A percentile compares a stretch with the other conserved stretches of the same genome.
Conservation (phyloP, 106 monocot genomes). For the Agapanthus africanus region DNA sequence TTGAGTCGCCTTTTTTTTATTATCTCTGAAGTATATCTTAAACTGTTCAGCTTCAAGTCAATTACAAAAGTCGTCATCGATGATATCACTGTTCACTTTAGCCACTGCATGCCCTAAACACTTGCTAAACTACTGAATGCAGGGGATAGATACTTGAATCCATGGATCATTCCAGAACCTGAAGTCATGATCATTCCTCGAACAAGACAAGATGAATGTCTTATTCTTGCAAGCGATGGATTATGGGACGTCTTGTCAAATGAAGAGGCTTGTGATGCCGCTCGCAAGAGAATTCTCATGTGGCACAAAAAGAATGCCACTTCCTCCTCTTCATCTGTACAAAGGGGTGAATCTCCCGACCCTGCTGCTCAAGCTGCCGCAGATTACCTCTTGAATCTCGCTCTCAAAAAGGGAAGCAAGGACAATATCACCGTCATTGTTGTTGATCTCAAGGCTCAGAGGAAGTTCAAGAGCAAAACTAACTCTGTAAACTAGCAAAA, state of each 20-base stretch:
- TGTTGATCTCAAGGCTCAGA: slow-evolving; percentile 47
- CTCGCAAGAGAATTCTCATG: slow-evolving; percentile 43
- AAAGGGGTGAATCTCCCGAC: slow-evolving; percentile 18
- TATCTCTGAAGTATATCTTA: too few relatives aligned
- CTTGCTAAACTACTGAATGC: too few relatives aligned
- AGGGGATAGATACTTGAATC: slow-evolving; percentile 74
- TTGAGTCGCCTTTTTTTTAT: too few relatives aligned
- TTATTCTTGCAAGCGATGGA: slow-evolving; percentile 63
- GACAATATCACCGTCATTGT: slow-evolving; percentile 73
- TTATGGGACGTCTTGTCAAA: slow-evolving; percentile 58
- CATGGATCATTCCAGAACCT: slow-evolving; percentile 64
- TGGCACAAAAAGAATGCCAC: slow-evolving; percentile 62
- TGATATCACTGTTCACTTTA: too few relatives aligned
- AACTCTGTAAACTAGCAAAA: not conserved
- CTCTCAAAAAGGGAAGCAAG: slow-evolving; percentile 62
- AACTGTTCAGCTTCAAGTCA: too few relatives aligned
- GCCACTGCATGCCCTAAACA: too few relatives aligned
- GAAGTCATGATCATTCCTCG: slow-evolving; percentile 41
- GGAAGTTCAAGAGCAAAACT: slow-evolving; percentile 41
- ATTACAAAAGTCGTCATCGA: too few relatives aligned
- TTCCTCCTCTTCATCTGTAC: not conserved
- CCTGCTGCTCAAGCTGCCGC: slow-evolving; percentile 62
- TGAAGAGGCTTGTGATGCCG: slow-evolving; percentile 50
- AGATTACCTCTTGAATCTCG: slow-evolving; percentile 47
- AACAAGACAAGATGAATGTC: slow-evolving; percentile 49